A percentile compares a stretch with the other conserved stretches of the same genome.
These are phyloP conservation scores for Lupinus albus DNA, from an alignment of 306 rosid species.

Conservation along the genomic window DNA sequence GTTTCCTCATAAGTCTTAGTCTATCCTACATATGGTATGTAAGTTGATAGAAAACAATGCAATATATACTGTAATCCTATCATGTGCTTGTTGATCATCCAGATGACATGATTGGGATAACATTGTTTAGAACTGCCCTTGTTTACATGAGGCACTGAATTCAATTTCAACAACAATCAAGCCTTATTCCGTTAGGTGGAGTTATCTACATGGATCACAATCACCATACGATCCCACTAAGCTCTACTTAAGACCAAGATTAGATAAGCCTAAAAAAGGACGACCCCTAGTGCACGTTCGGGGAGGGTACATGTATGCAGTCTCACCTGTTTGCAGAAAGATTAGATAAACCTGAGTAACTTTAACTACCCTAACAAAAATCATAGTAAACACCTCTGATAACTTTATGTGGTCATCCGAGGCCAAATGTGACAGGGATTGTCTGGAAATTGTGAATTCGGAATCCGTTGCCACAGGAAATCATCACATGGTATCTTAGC, in stretches of 20 bases:
- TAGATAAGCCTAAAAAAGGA: too few relatives aligned
- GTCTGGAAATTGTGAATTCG: not conserved
- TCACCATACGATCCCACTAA: not conserved
- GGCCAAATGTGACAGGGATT: not conserved
- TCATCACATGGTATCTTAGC: too few relatives aligned
- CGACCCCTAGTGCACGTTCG: too few relatives aligned
- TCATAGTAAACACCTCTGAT: not conserved
- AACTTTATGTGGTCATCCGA: not conserved
- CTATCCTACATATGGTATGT: conserved; percentile 7
- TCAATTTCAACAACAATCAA: conserved; percentile 2
- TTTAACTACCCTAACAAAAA: not conserved
- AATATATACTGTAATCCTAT: conserved; percentile 23
- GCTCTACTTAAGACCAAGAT: not conserved
- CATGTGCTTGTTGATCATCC: not conserved
- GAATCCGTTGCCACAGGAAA: not conserved
- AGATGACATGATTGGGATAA: not conserved
- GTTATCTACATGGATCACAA: not conserved
- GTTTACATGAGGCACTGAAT: not conserved
- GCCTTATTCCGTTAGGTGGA: not conserved
- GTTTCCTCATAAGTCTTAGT: conserved; percentile 2
- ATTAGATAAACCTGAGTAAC: conserved; percentile 11
- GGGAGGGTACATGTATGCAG: too few relatives aligned
- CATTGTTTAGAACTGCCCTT: not conserved
- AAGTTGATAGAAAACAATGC: conserved; percentile 3
- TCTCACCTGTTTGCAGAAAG: too few relatives aligned